Evolutionary conservation across 345 rosid genomes (phyloP).

Genomic region (Kernera saxatilis): DNA sequence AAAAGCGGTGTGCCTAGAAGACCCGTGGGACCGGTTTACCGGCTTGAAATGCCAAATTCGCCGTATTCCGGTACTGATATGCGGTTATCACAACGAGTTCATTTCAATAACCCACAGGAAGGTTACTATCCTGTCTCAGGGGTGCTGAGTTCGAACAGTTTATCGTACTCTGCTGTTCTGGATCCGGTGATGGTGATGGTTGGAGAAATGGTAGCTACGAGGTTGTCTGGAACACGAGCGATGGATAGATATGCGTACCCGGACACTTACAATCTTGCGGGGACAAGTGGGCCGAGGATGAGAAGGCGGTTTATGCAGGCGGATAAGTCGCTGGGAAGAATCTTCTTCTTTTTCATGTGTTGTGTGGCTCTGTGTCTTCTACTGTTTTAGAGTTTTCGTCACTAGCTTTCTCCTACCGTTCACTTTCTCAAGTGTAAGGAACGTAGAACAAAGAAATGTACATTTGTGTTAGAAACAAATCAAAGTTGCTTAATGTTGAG

Average conservation of each 20-base stretch:
- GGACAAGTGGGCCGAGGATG: conserved; percentile 48
- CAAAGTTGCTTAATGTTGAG: neutral
- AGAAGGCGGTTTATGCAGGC: conserved; percentile 73
- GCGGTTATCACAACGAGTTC: conserved; percentile 30
- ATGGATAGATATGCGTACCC: conserved; percentile 46
- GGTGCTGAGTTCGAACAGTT: conserved; percentile 33
- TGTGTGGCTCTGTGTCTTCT: conserved; percentile 64
- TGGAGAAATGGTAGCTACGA: conserved; percentile 56
- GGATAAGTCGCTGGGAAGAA: conserved; percentile 64
- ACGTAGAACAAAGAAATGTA: conserved; percentile 8
- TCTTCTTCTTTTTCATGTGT: conserved; percentile 70
- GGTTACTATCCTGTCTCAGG: conserved; percentile 38
- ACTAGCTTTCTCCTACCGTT: neutral
- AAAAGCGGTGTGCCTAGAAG: conserved; percentile 38
- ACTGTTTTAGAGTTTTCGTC: conserved; percentile 43
- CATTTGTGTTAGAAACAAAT: conserved; percentile 9
- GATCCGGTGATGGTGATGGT: conserved; percentile 59
- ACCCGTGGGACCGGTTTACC: conserved; percentile 41
- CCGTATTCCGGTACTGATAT: neutral
- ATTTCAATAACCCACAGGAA: conserved; percentile 25
- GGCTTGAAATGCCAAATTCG: conserved; percentile 29
- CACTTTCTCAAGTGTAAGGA: conserved; percentile 4
- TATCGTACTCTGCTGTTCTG: conserved; percentile 27
- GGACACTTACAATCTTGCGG: conserved; percentile 45
- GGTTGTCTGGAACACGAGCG: conserved; percentile 52